phyloP scores from a whole-genome alignment of 176 grass and related monocot genomes.

The Cymbopogon citratus region DNA sequence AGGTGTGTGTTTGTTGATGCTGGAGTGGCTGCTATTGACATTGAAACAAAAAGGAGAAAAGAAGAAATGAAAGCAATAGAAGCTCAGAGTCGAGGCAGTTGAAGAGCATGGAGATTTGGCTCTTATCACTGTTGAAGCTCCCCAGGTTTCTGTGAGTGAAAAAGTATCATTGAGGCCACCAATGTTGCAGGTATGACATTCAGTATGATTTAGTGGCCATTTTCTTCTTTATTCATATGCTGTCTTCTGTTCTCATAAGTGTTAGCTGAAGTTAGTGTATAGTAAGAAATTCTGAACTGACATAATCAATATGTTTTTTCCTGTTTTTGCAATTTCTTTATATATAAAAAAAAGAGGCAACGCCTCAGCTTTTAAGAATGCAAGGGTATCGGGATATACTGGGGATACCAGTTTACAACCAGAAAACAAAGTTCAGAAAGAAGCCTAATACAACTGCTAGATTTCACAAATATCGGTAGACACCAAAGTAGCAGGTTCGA shows the following conservation, averaged over 20 bases:
- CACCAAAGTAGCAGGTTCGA: too few species aligned
- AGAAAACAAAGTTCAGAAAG: too few species aligned
- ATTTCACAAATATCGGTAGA: too few species aligned
- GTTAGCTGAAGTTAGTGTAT: not conserved
- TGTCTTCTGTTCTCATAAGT: slow-evolving; percentile 10
- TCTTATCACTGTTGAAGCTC: slow-evolving; percentile 80
- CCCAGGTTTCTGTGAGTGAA: slow-evolving; percentile 58
- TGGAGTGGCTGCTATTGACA: slow-evolving; percentile 84
- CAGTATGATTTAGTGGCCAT: slow-evolving; percentile 2
- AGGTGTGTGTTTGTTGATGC: slow-evolving; percentile 99
- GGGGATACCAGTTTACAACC: too few species aligned
- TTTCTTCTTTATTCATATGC: slow-evolving; percentile 7
- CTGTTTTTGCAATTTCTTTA: slow-evolving; percentile 13
- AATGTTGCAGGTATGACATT: slow-evolving; percentile 80
- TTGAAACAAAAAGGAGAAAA: slow-evolving; percentile 91
- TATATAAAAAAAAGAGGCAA: too few species aligned
- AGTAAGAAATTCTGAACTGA: not conserved
- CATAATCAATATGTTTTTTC: not conserved
- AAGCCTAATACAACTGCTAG: too few species aligned
- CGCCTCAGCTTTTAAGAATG: too few species aligned
- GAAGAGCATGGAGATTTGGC: slow-evolving; percentile 87
- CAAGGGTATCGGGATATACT: too few species aligned
- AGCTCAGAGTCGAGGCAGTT: slow-evolving; percentile 71
- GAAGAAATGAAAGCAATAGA: slow-evolving; percentile 97
- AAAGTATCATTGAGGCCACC: slow-evolving; percentile 82